phyloP scores from a whole-genome alignment of 106 monocot genomes.

The Amphibolis antarctica region DNA sequence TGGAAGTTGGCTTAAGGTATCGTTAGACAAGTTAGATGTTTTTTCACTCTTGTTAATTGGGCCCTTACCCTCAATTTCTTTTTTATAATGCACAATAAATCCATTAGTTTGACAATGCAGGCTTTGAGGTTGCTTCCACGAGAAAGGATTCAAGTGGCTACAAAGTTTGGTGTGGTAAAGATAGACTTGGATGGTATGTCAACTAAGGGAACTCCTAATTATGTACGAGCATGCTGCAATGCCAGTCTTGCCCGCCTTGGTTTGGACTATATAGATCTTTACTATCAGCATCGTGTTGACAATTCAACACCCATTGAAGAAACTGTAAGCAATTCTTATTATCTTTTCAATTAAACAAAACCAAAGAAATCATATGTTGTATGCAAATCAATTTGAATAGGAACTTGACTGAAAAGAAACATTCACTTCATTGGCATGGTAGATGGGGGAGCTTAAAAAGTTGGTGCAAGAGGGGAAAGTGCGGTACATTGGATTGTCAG shows the following conservation, averaged over 20 bases:
- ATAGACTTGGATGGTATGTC: not conserved
- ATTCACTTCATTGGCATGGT: not conserved
- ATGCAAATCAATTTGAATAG: no score
- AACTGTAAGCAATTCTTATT: constrained; percentile 33
- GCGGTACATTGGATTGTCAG: constrained; percentile 76
- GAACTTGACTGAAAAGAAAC: not conserved
- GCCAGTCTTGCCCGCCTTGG: constrained; percentile 69
- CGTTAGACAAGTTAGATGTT: no score
- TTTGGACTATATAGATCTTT: constrained; percentile 82
- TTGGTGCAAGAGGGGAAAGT: constrained; percentile 66
- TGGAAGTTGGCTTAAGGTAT: no score
- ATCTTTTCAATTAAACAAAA: no score
- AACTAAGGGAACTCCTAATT: constrained; percentile 19
- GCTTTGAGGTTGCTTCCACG: constrained; percentile 24
- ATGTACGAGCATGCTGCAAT: constrained; percentile 43
- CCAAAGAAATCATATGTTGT: no score
- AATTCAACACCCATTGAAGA: constrained; percentile 65
- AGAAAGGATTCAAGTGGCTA: constrained; percentile 24
- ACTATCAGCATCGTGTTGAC: constrained; percentile 73
- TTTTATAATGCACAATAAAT: not conserved
- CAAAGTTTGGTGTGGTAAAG: constrained; percentile 23
- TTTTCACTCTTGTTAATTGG: no score
- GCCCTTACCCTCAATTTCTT: not conserved
- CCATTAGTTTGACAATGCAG: not conserved
- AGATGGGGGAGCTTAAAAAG: constrained; percentile 37